Evolutionary conservation across 345 rosid species (phyloP), one percentile per base, ranked within the genome.

Genomic region (Salix koriyanagi): DNA sequence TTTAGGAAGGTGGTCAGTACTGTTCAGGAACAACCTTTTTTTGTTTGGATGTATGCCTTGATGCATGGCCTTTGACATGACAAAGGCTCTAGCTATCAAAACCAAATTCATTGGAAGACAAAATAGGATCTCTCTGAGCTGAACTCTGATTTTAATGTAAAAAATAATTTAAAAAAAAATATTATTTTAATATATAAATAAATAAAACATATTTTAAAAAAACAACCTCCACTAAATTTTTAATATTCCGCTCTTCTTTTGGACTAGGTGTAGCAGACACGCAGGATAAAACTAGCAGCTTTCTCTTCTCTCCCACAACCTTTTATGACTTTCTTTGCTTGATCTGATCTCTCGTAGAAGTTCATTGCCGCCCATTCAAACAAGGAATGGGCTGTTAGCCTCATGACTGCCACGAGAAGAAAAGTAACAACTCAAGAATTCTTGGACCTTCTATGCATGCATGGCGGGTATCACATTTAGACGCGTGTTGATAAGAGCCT

Each of bases 311-410:
- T 65, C 69, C 41, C 32, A 4, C 67, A 34, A 7, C 58, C 72
- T 9, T 12, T 12, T 69, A 25, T 77, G 37, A 32, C 25, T 60
- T 67, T 28, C 26, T 8, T 54, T 54, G 60, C 60, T 21, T 21
- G 23, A 54, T 54, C 60, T 54, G 25, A 54, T 21, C 58, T 19
- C 58, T 52, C 39, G 46, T 50, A n/a, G 74, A 73, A 73, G 52
- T 67, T 48, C 42, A 76, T n/a, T 32, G 75, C 68, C 72, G 70
- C 81, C 84, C 86, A 81, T 79, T 32, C 82, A 65, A 68, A 18
- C 18, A 14, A 75, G 83, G 81, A 56, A 84, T 84, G 89, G 89
- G 85, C 74, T 75, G 65, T 34, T 39, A 36, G 52, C 42, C 78
- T 28, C 26, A 37, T 28, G 25, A 56, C 69, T 68, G 67, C 56